Percentiles rank a stretch among this genome's conserved stretches.
phyloP scores from a whole-genome alignment of 2,329 filamentous ascomycete genomes.

The Cercospora janseana region DNA sequence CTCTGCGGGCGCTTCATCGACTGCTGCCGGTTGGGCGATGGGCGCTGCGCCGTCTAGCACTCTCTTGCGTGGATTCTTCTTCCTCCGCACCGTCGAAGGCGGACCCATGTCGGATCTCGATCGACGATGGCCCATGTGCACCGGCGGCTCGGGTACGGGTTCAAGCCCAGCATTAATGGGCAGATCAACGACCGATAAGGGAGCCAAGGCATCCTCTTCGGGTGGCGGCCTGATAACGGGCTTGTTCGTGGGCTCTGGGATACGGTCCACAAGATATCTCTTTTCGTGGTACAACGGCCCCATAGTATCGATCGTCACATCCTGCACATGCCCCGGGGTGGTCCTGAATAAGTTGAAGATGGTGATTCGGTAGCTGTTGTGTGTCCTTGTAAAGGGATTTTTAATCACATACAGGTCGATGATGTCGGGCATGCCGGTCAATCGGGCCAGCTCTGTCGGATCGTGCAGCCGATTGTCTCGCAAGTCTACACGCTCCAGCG shows the following conservation, averaged over 20 bases:
- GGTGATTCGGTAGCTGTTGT: slow-evolving; percentile 77
- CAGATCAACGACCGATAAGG: slow-evolving; percentile 8
- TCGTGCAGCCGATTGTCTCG: slow-evolving; percentile 90
- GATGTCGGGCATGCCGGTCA: slow-evolving; percentile 88
- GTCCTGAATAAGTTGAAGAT: slow-evolving; percentile 96
- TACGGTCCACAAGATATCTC: slow-evolving; percentile 79
- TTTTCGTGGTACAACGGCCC: slow-evolving; percentile 82
- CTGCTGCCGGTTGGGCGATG: slow-evolving; percentile 33
- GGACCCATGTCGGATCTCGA: slow-evolving; percentile 35
- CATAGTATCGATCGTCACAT: slow-evolving; percentile 82
- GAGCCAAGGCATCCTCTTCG: slow-evolving; percentile 49
- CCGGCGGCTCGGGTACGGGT: slow-evolving; percentile 15
- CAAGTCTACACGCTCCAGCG: slow-evolving; percentile 84
- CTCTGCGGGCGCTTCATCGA: slow-evolving; percentile 15
- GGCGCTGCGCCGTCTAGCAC: slow-evolving; percentile 58
- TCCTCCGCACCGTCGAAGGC: slow-evolving; percentile 49
- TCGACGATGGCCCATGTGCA: slow-evolving; percentile 27
- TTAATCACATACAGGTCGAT: slow-evolving; percentile 88
- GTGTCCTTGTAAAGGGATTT: slow-evolving; percentile 87
- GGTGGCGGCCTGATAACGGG: slow-evolving; percentile 72
- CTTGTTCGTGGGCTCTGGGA: slow-evolving; percentile 69
- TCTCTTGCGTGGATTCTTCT: slow-evolving; percentile 56
- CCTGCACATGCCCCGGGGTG: slow-evolving; percentile 84
- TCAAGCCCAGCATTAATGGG: slow-evolving; percentile 18
- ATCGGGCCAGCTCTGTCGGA: slow-evolving; percentile 80